A percentile compares a stretch with the other conserved stretches of the same genome.
phyloP scores from a whole-genome alignment of 2,329 filamentous ascomycete species.

The Sporothrix dimorphospora region DNA sequence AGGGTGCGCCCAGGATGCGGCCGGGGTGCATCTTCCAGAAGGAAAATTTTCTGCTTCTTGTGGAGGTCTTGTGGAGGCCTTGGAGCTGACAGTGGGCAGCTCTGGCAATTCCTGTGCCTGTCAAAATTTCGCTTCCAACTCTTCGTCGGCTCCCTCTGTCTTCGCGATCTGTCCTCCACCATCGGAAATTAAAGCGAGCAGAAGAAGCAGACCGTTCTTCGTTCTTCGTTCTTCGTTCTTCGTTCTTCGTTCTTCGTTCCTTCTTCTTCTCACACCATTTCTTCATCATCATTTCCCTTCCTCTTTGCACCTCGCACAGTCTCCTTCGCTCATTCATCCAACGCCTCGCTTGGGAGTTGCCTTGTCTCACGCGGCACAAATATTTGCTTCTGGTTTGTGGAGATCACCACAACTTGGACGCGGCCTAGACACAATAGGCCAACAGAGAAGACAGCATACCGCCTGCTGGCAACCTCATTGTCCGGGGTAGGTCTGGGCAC shows the following conservation, averaged over 20 bases:
- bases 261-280: not conserved
- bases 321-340: not conserved
- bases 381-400: not conserved
- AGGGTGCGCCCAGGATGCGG: not conserved
- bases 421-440: not conserved
- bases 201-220: too few relatives aligned
- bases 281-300: not conserved
- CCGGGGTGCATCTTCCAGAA: constrained; percentile 18
- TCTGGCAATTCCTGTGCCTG: constrained; percentile 1
- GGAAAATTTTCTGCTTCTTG: not conserved
- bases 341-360: not conserved
- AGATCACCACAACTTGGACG: not conserved
- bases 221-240: not conserved
- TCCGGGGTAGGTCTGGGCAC: not conserved
- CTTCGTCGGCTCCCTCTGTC: not conserved
- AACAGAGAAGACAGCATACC: not conserved
- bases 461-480: not conserved
- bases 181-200: not conserved
- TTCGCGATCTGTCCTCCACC: not conserved
- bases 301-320: not conserved
- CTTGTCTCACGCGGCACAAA: constrained; percentile 1
- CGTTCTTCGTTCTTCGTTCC: not conserved
- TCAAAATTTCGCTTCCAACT: constrained; percentile 17
- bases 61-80: not conserved
- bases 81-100: not conserved